Percentiles rank a stretch among this genome's conserved stretches.
Evolutionary conservation across 2,329 filamentous ascomycete genomes (phyloP).

Genomic region (Colletotrichum truncatum): DNA sequence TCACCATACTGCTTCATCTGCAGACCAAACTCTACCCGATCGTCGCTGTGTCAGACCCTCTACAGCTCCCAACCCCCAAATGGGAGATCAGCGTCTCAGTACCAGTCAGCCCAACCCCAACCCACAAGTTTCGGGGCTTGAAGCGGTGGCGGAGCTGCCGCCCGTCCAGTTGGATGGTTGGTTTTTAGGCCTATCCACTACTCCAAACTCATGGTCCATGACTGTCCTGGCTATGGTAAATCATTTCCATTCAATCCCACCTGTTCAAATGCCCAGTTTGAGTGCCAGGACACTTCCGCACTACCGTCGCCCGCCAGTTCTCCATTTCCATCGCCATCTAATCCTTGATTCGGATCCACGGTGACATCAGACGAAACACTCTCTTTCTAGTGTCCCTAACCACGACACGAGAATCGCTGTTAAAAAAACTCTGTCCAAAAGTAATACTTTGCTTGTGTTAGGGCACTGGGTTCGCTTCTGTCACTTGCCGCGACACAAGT

Average conservation of each 20-base stretch:
- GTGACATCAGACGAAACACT: conserved; percentile 26
- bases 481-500: background rate
- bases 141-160: conserved; percentile 19
- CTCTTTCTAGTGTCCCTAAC: conserved; percentile 4
- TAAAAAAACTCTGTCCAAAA: no score
- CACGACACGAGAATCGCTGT: background rate
- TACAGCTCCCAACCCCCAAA: background rate
- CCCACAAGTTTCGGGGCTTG: conserved; percentile 11
- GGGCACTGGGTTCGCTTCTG: background rate
- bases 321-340: conserved; percentile 7
- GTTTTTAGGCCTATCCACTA: background rate
- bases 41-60: conserved; percentile 5
- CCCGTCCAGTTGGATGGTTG: background rate
- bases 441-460: background rate
- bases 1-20: no score
- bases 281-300: background rate
- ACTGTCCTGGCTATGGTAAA: conserved; percentile 6
- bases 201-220: conserved; percentile 1
- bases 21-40: background rate
- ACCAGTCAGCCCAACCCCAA: conserved; percentile 20
- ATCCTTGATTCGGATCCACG: conserved; percentile 4
- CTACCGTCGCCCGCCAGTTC: background rate
- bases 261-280: background rate
- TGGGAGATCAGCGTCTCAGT: background rate
- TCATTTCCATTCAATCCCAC: conserved; percentile 8